A percentile compares a stretch with the other conserved stretches of the same genome.
phyloP scores from a whole-genome alignment of 805 yeast genomes.

The Sugiyamaella valdiviana region DNA sequence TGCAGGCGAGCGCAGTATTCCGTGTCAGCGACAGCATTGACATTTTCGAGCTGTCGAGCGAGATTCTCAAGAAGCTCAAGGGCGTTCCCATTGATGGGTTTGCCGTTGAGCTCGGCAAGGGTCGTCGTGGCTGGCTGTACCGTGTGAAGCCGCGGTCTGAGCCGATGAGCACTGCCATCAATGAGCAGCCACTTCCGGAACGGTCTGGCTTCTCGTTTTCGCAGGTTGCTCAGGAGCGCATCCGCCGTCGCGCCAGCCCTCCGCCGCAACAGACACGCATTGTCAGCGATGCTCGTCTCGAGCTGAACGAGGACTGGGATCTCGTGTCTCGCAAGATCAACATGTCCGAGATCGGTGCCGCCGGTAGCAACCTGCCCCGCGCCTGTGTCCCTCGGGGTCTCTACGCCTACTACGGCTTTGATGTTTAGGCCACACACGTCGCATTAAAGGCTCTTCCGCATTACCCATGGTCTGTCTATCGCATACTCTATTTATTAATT shows the following conservation, averaged over 20 bases:
- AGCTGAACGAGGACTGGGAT: conserved; percentile 21
- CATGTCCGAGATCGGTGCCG: conserved; percentile 30
- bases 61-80: conserved; percentile 23
- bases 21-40: conserved; percentile 44
- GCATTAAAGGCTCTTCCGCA: not conserved
- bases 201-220: conserved; percentile 24
- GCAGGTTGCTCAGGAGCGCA: conserved; percentile 22
- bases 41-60: conserved; percentile 53
- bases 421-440: conserved; percentile 5
- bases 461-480: too few relatives aligned
- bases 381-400: conserved; percentile 25
- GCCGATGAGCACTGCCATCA: not conserved
- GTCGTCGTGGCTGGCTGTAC: conserved; percentile 79
- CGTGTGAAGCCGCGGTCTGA: conserved; percentile 13
- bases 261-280: not conserved
- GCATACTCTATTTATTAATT: not conserved
- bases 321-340: conserved; percentile 33
- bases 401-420: conserved; percentile 30
- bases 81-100: conserved; percentile 32
- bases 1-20: conserved; percentile 43
- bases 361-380: conserved; percentile 15
- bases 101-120: conserved; percentile 42
- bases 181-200: conserved; percentile 6
- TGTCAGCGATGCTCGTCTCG: not conserved
- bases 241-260: conserved; percentile 7